These are phyloP conservation scores for Aaosphaeria pasadenensis DNA, from an alignment of 2,329 filamentous ascomycete species.

Conservation along the genomic window DNA sequence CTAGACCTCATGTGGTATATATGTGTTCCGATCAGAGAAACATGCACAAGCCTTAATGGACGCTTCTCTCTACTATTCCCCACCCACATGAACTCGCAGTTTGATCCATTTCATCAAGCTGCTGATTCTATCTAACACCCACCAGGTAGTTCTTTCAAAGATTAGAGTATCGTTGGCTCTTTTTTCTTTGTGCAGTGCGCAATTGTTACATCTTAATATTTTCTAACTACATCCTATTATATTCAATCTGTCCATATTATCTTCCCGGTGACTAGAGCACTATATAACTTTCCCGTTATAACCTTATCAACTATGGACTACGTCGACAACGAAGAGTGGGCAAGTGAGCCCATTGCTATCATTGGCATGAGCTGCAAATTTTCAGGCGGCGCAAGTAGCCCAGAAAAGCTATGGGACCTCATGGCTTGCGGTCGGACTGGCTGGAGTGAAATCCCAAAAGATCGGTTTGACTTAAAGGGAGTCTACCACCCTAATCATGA, in stretches of 20 bases:
- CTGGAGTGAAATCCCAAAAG: conserved; percentile 16
- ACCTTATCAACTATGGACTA: background rate
- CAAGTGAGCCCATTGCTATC: conserved; percentile 23
- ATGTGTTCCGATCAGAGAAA: no score
- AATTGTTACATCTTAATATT: background rate
- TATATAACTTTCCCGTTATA: background rate
- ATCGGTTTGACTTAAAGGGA: conserved; percentile 29
- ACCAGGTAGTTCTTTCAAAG: background rate
- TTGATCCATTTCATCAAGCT: no score
- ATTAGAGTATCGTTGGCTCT: background rate
- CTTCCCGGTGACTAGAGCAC: no score
- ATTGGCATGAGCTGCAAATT: conserved; percentile 37
- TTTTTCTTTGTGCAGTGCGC: background rate
- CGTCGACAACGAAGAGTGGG: background rate
- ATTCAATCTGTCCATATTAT: no score
- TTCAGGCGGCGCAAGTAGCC: conserved; percentile 25
- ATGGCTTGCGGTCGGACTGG: conserved; percentile 23
- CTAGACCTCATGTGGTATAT: no score
- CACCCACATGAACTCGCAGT: no score
- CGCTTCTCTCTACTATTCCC: no score
- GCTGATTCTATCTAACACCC: no score
- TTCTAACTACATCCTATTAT: background rate
- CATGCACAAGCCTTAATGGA: no score
- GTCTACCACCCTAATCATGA: conserved; percentile 9
- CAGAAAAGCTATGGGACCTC: conserved; percentile 35